Evolutionary conservation across 2,329 filamentous ascomycete species (phyloP).

Genomic region (Neofusicoccum cordaticola): DNA sequence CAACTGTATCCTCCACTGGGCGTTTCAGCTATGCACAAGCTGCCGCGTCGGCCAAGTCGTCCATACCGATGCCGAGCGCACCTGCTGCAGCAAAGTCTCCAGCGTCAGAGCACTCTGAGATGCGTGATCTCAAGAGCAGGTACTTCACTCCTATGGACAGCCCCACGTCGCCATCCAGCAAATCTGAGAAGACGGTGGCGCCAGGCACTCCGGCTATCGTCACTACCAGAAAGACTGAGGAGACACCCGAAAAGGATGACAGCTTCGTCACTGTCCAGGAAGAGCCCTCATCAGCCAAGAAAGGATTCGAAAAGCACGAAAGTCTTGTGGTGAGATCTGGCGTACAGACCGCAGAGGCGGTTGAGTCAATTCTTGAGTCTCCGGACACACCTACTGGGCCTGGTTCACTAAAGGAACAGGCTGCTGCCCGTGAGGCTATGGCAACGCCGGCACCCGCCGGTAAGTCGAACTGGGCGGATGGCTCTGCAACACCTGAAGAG

Average conservation of each 20-base stretch:
- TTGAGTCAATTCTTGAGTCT: background rate
- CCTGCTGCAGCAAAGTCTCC: background rate
- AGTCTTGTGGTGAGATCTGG: too few species aligned
- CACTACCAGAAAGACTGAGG: background rate
- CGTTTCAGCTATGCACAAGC: constrained; percentile 12
- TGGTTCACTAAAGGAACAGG: background rate
- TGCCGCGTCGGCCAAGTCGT: background rate
- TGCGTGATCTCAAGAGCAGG: background rate
- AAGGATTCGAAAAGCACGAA: background rate
- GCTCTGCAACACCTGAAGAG: background rate
- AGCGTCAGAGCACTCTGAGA: background rate
- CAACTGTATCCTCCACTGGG: background rate
- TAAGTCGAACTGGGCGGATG: background rate
- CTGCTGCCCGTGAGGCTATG: background rate
- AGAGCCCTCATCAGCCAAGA: background rate
- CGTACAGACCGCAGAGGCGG: background rate
- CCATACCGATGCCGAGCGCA: background rate
- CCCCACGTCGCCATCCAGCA: background rate
- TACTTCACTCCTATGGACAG: constrained; percentile 6
- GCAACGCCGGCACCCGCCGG: background rate
- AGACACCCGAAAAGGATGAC: constrained; percentile 3
- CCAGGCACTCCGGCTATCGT: background rate
- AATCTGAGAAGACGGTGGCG: background rate
- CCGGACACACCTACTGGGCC: background rate
- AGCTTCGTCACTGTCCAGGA: constrained; percentile 12